phyloP scores from a whole-genome alignment of 257 asterid species.

The Ajuga chamaepitys region DNA sequence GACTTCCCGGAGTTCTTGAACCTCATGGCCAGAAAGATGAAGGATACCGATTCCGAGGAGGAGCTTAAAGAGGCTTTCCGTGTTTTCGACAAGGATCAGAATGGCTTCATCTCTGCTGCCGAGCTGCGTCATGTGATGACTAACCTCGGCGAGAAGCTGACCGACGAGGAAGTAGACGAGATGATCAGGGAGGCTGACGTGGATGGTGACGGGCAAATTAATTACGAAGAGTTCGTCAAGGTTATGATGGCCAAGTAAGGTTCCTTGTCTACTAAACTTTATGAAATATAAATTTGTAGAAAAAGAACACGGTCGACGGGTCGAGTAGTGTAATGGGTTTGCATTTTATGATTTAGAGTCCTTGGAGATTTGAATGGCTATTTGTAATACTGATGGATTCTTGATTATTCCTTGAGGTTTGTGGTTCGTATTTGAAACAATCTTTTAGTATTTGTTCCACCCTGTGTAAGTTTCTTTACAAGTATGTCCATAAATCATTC shows the following conservation, averaged over 20 bases:
- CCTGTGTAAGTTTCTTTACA: too few species aligned
- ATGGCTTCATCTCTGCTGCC: constrained; percentile 60
- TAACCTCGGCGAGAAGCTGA: constrained; percentile 59
- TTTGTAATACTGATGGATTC: constrained; percentile 29
- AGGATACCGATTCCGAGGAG: constrained; percentile 64
- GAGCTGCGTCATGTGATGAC: constrained; percentile 66
- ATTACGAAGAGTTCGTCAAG: constrained; percentile 57
- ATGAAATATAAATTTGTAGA: background rate
- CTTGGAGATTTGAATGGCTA: constrained; percentile 23
- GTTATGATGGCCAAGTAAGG: constrained; percentile 60
- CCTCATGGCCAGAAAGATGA: constrained; percentile 64
- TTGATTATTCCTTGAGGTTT: constrained; percentile 9
- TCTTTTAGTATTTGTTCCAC: background rate
- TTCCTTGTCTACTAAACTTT: constrained; percentile 13
- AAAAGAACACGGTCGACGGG: constrained; percentile 13
- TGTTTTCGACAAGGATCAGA: constrained; percentile 59
- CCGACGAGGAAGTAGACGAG: constrained; percentile 59
- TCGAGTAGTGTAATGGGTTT: constrained; percentile 17
- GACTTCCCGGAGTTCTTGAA: constrained; percentile 57
- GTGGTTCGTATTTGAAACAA: too few species aligned
- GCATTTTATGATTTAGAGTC: constrained; percentile 21
- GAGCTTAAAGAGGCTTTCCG: constrained; percentile 61
- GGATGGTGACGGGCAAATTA: constrained; percentile 58
- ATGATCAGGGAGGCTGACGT: constrained; percentile 64
- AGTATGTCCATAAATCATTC: background rate